A percentile compares a stretch with the other conserved stretches of the same genome.
Evolutionary conservation across 805 yeast species (phyloP).

Genomic region (Candida verbasci): DNA sequence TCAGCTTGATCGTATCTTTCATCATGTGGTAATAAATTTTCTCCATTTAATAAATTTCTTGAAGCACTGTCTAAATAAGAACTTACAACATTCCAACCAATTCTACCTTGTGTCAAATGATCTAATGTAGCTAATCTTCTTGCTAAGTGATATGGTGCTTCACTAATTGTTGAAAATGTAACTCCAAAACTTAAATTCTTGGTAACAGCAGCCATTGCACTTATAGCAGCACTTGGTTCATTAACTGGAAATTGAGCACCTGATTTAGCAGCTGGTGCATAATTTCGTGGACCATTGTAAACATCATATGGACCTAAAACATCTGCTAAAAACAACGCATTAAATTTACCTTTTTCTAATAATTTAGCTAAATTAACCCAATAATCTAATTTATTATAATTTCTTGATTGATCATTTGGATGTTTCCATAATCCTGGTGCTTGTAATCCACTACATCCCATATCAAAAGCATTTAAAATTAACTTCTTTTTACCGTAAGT

Average conservation of each 20-base stretch:
- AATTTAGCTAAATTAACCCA: conserved; percentile 36
- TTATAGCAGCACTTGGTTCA: conserved; percentile 34
- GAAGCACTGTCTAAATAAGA: conserved; percentile 42
- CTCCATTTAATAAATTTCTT: conserved; percentile 33
- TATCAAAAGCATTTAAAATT: conserved; percentile 35
- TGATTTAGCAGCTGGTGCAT: conserved; percentile 28
- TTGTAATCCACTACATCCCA: conserved; percentile 23
- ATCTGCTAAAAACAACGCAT: conserved; percentile 38
- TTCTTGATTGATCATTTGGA: conserved; percentile 30
- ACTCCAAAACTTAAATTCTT: conserved; percentile 36
- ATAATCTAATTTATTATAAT: conserved; percentile 17
- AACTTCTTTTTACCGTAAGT: conserved; percentile 10
- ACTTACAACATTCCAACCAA: conserved; percentile 48
- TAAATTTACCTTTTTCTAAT: conserved; percentile 36
- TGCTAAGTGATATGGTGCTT: conserved; percentile 39
- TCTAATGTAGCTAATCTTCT: conserved; percentile 43
- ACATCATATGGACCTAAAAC: conserved; percentile 38
- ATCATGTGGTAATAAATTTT: conserved; percentile 33
- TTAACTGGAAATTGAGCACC: conserved; percentile 34
- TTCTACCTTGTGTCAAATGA: conserved; percentile 38
- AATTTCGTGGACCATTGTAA: conserved; percentile 36
- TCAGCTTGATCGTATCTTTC: conserved; percentile 37
- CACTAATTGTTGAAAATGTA: conserved; percentile 40
- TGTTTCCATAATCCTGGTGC: conserved; percentile 34
- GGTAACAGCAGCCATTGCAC: conserved; percentile 43